phyloP scores from a whole-genome alignment of 495 filamentous ascomycete species.

The Hypoxylon perforatum region DNA sequence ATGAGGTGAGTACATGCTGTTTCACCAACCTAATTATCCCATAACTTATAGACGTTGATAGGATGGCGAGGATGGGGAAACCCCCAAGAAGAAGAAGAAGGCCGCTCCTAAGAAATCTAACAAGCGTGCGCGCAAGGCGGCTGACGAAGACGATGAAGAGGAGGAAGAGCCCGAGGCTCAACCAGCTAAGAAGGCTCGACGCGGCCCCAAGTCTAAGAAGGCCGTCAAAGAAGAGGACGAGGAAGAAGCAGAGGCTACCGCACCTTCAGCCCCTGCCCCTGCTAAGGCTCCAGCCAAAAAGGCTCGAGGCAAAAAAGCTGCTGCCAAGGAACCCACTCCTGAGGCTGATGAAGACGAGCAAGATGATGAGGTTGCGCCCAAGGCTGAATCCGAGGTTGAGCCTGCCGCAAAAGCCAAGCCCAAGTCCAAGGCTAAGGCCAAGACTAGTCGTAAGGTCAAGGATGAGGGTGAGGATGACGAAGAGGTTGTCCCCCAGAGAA shows the following conservation, averaged over 20 bases:
- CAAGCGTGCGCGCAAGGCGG: constrained; percentile 54
- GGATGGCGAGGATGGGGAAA: constrained; percentile 36
- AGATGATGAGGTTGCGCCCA: constrained; percentile 39
- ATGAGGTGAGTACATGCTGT: constrained; percentile 39
- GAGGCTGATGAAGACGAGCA: constrained; percentile 46
- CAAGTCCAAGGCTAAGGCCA: constrained; percentile 16
- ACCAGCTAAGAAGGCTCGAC: constrained; percentile 30
- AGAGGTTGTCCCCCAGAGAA: constrained; percentile 34
- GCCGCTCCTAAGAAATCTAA: constrained; percentile 48
- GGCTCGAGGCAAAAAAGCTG: too few species aligned
- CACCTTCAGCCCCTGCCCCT: neutral
- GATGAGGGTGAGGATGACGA: constrained; percentile 31
- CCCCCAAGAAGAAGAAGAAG: constrained; percentile 43
- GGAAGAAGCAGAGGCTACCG: constrained; percentile 51
- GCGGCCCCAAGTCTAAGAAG: constrained; percentile 30
- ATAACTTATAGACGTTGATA: constrained; percentile 20
- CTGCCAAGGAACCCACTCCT: constrained; percentile 20
- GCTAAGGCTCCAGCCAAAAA: too few species aligned
- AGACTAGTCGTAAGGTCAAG: constrained; percentile 8
- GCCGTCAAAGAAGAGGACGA: constrained; percentile 24
- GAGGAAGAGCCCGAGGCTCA: constrained; percentile 43
- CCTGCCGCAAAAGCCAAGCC: constrained; percentile 5
- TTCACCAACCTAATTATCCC: neutral
- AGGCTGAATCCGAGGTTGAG: constrained; percentile 31
- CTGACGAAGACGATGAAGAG: constrained; percentile 42